Percentiles rank a stretch among this genome's conserved stretches.
These are phyloP conservation scores for Lachnellula occidentalis DNA, from an alignment of 2,329 filamentous ascomycete species.

Conservation along the genomic window DNA sequence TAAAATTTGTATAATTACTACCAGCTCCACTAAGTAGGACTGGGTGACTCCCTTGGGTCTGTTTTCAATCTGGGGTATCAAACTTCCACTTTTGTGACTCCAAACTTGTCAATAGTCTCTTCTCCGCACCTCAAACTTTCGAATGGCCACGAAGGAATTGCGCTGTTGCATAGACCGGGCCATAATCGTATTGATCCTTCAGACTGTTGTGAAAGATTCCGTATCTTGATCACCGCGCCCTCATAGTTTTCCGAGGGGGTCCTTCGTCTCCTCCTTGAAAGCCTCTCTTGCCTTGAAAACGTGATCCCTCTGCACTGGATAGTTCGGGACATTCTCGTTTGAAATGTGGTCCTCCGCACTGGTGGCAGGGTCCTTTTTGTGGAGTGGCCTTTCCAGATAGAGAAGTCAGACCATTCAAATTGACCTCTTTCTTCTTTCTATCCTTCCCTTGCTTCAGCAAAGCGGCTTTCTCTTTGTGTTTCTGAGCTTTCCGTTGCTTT, in stretches of 20 bases:
- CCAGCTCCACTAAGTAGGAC: too few relatives aligned
- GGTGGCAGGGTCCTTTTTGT: slow-evolving; percentile 41
- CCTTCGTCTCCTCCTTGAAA: slow-evolving; percentile 21
- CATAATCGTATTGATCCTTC: not conserved
- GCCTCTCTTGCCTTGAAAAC: slow-evolving; percentile 37
- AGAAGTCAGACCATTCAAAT: slow-evolving; percentile 56
- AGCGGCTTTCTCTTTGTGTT: slow-evolving; percentile 43
- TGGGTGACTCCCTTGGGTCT: too few relatives aligned
- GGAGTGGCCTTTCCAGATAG: slow-evolving; percentile 46
- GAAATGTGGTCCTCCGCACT: slow-evolving; percentile 55
- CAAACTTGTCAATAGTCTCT: too few relatives aligned
- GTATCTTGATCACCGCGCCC: not conserved
- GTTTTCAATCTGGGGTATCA: too few relatives aligned
- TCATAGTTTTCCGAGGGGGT: slow-evolving; percentile 1
- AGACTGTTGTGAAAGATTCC: not conserved
- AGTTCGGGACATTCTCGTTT: slow-evolving; percentile 46
- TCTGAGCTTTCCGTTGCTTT: slow-evolving; percentile 40
- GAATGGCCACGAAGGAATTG: too few relatives aligned
- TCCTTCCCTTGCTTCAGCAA: slow-evolving; percentile 49
- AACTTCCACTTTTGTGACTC: too few relatives aligned
- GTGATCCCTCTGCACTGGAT: slow-evolving; percentile 13
- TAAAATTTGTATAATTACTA: too few relatives aligned
- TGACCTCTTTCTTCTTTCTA: slow-evolving; percentile 60
- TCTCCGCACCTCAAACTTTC: too few relatives aligned
- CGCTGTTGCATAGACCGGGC: too few relatives aligned